phyloP scores from a whole-genome alignment of 495 filamentous ascomycete genomes.

The Penicillium roqueforti region DNA sequence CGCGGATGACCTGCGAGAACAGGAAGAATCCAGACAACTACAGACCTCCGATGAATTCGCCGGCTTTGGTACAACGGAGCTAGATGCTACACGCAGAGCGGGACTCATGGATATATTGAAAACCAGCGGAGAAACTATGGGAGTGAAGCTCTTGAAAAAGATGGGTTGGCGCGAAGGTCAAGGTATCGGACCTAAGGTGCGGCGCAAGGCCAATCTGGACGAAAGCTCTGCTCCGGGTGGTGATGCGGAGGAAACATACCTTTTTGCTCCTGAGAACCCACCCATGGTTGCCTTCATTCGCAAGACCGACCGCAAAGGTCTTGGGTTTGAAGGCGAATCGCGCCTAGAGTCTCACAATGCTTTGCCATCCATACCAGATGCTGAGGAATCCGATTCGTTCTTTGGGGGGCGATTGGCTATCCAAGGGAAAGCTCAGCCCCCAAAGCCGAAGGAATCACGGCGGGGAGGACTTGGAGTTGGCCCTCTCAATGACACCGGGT shows the following conservation, averaged over 20 bases:
- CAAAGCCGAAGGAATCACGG: constrained; percentile 47
- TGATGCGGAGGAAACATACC: constrained; percentile 52
- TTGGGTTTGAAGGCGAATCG: constrained; percentile 72
- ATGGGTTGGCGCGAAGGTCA: constrained; percentile 98
- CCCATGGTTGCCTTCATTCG: constrained; percentile 67
- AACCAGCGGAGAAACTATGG: constrained; percentile 78
- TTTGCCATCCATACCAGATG: constrained; percentile 40
- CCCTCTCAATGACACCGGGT: constrained; percentile 88
- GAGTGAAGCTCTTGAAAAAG: constrained; percentile 76
- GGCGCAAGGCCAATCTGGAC: constrained; percentile 67
- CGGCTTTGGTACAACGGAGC: constrained; percentile 67
- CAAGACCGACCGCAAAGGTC: constrained; percentile 76
- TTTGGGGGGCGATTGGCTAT: constrained; percentile 36
- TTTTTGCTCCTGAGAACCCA: constrained; percentile 88
- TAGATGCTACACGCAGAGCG: constrained; percentile 49
- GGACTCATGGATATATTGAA: constrained; percentile 73
- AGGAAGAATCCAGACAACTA: constrained; percentile 68
- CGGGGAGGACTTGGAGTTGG: constrained; percentile 81
- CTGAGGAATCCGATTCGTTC: constrained; percentile 47
- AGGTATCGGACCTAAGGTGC: constrained; percentile 86
- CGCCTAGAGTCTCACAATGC: constrained; percentile 41
- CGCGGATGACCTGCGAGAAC: constrained; percentile 89
- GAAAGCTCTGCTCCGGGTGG: constrained; percentile 36
- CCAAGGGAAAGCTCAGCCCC: constrained; percentile 28
- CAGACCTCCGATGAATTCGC: constrained; percentile 70